Evolutionary conservation across 257 asterid genomes (phyloP), one percentile per base, ranked within the genome.

Genomic region (Nicotiana attenuata): DNA sequence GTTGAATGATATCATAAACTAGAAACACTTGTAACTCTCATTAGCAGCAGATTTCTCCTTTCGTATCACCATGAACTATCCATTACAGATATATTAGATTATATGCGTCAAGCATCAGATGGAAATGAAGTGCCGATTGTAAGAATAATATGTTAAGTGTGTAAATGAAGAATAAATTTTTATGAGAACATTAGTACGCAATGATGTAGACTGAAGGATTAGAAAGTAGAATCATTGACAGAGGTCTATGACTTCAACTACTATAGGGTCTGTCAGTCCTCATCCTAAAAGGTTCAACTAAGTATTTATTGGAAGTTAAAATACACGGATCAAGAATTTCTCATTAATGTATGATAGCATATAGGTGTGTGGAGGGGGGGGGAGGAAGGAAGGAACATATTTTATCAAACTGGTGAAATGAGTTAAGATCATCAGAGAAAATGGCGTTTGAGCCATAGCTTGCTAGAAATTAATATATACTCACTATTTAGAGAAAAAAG

Each of bases 401-500:
- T 22, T 71, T 20, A 71, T 20, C 0, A 20, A 45, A 45, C 20
- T 2, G 4, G 13, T 20, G 22, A 69, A 69, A 69, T 20, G 59
- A 20, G 78, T 41, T 20, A 45, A n/a, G 20, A 41, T 69, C 20
- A 41, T 45, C 78, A 71, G 38, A 45, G 22, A 11, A 71, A 45
- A 71, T 20, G 35, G 35, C 22, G 35, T 20, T 71, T 59, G 24
- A 45, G 78, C 20, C 61, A 3, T 10, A 47, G 55, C 60, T 53
- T 15, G 60, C 60, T 5, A 69, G 31, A 19, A 69, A 69, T n/a
- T n/a, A n/a, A n/a, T n/a, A n/a, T 31, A 57, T 61, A 47, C 61
- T 45, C n/a, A n/a, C n/a, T n/a, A 38, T 29, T 80, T 80, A 80
- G 60, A 14, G 15, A 71, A 59, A 73, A 67, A 45, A 41, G 76